A percentile compares a stretch with the other conserved stretches of the same genome.
Conservation (phyloP, 257 asterid species). For the Ajuga chamaepitys region DNA sequence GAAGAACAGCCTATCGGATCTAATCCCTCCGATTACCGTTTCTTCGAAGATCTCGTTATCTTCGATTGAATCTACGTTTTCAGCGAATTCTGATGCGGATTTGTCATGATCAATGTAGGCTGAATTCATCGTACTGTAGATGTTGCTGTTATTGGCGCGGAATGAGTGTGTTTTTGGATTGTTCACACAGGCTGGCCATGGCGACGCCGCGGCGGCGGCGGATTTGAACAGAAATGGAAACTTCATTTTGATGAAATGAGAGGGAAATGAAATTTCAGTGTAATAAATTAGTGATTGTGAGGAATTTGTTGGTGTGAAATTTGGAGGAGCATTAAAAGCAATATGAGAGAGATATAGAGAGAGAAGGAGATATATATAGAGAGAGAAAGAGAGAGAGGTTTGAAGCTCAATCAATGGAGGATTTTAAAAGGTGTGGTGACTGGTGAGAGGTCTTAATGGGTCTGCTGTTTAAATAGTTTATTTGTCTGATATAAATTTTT, state of each 20-base stretch:
- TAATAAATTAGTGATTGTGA: not conserved
- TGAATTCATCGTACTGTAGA: constrained; percentile 30
- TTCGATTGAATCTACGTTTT: constrained; percentile 16
- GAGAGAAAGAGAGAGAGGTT: not conserved
- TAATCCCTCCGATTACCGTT: constrained; percentile 27
- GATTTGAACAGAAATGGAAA: constrained; percentile 45
- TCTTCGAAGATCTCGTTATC: constrained; percentile 10
- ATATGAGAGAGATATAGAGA: not conserved
- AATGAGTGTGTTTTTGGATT: constrained; percentile 47
- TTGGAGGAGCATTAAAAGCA: constrained; percentile 17
- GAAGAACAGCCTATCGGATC: constrained; percentile 45
- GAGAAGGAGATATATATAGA: not conserved
- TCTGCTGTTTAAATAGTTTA: constrained; percentile 6
- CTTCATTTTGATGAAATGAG: constrained; percentile 26
- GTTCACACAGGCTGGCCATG: constrained; percentile 35
- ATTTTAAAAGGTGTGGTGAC: constrained; percentile 21
- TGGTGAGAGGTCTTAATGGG: constrained; percentile 6
- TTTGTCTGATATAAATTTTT: not conserved
- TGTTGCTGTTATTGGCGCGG: constrained; percentile 17
- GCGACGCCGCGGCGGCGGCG: constrained; percentile 17
- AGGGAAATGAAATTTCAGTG: not conserved
- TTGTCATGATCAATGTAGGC: constrained; percentile 19
- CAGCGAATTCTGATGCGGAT: not conserved
- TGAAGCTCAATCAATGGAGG: not conserved
- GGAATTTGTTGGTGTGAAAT: constrained; percentile 2